Conservation (phyloP, 1,284 basidiomycete species). For the Sutorius eximius region DNA sequence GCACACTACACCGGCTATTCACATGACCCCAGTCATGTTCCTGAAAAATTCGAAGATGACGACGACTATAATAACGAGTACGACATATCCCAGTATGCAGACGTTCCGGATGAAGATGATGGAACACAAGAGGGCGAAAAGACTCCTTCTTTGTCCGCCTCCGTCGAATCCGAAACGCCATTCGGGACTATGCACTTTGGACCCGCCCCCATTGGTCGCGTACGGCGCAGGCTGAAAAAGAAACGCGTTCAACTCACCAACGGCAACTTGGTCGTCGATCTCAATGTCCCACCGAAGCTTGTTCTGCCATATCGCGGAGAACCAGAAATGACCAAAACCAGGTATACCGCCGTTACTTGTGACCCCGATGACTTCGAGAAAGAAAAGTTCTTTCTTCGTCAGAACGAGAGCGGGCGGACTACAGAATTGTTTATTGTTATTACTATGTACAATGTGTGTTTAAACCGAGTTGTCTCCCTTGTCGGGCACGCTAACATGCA, state of each 20-base stretch:
- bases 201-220: conserved; percentile 78
- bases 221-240: conserved; percentile 73
- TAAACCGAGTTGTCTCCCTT: conserved; percentile 68
- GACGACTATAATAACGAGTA: conserved; percentile 22
- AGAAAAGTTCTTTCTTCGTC: conserved; percentile 82
- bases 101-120: conserved; percentile 27
- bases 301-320: conserved; percentile 81
- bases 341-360: conserved; percentile 88
- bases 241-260: conserved; percentile 73
- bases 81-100: conserved; percentile 37
- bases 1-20: conserved; percentile 51
- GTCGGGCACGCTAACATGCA: conserved; percentile 60
- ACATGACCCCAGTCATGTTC: conserved; percentile 26
- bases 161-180: conserved; percentile 43
- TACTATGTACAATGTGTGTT: conserved; percentile 90
- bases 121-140: conserved; percentile 29
- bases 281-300: conserved; percentile 82
- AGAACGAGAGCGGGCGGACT: conserved; percentile 75
- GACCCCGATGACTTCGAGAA: conserved; percentile 92
- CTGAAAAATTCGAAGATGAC: conserved; percentile 32
- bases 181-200: conserved; percentile 81
- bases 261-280: conserved; percentile 85
- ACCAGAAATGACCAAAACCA: conserved; percentile 81
- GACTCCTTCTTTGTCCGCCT: conserved; percentile 43
- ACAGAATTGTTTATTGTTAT: conserved; percentile 95